A percentile compares a stretch with the other conserved stretches of the same genome.
These are phyloP conservation scores for Chenopodium album DNA, from an alignment of 148 eudicot species.

Conservation along the genomic window DNA sequence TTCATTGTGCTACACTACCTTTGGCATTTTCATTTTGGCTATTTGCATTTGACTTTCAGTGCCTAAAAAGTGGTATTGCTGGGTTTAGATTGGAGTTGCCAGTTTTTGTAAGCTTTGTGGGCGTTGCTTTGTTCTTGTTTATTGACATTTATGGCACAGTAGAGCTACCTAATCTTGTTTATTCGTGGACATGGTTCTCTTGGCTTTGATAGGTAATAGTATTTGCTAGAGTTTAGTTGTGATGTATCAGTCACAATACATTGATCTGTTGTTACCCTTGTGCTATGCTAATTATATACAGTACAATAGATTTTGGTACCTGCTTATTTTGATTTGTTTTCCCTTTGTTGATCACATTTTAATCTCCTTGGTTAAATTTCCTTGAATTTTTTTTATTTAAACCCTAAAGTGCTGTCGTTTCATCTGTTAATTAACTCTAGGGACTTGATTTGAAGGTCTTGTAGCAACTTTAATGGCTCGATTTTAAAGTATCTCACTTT, in stretches of 20 bases:
- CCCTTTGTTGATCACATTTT: neutral
- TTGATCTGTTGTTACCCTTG: slow-evolving; percentile 9
- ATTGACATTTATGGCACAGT: slow-evolving; percentile 19
- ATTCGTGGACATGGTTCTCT: slow-evolving; percentile 4
- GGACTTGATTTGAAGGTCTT: no score
- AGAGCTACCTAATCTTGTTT: slow-evolving; percentile 7
- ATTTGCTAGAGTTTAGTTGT: neutral
- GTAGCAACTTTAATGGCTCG: no score
- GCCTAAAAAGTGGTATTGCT: slow-evolving; percentile 18
- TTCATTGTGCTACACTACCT: slow-evolving; percentile 8
- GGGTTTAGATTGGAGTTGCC: slow-evolving; percentile 23
- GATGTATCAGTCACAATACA: neutral
- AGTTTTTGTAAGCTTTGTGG: slow-evolving; percentile 30
- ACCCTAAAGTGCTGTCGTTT: neutral
- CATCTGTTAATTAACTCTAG: neutral
- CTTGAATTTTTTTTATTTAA: no score
- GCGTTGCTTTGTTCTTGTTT: slow-evolving; percentile 20
- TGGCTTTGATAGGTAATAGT: neutral
- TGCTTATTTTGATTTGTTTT: neutral
- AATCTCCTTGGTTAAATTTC: no score
- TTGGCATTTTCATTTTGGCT: neutral
- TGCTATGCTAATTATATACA: slow-evolving; percentile 8
- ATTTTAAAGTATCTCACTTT: no score
- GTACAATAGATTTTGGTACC: neutral
- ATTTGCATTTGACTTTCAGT: neutral